These are phyloP conservation scores for Zasmidium cellare DNA, from an alignment of 2,329 filamentous ascomycete species.

Conservation along the genomic window DNA sequence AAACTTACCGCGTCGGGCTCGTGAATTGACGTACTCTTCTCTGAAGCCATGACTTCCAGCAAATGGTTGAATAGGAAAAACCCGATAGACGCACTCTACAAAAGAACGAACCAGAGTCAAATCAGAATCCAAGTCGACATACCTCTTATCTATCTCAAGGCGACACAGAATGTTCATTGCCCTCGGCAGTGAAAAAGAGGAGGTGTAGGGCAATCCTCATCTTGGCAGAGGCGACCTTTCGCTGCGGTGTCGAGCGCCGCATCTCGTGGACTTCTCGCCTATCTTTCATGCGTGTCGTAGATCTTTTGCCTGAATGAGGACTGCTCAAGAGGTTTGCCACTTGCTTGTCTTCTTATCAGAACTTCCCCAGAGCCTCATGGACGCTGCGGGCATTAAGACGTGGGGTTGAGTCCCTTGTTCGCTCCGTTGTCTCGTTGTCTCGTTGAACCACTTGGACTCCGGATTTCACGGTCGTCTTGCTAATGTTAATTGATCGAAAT, in stretches of 20 bases:
- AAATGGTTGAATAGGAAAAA: background rate
- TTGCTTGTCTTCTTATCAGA: no score
- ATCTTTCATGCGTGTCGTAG: background rate
- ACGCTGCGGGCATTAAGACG: background rate
- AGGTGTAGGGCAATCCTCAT: background rate
- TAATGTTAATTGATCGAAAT: no score
- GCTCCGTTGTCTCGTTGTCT: no score
- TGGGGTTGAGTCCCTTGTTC: background rate
- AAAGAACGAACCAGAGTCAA: no score
- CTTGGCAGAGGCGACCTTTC: background rate
- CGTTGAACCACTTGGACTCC: no score
- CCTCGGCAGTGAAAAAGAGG: background rate
- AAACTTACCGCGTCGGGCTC: background rate
- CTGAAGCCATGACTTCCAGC: background rate
- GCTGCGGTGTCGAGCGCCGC: background rate
- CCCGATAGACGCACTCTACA: no score
- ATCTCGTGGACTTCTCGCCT: background rate
- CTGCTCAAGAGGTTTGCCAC: background rate
- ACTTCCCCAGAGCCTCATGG: no score
- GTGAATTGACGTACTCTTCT: conserved; percentile 9
- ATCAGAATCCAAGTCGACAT: background rate
- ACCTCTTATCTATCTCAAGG: background rate
- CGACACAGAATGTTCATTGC: background rate
- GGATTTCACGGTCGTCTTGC: no score
- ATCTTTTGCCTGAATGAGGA: background rate